Evolutionary conservation across 164 flowering plant species (phyloP).

Genomic region (Tinospora cordifolia): DNA sequence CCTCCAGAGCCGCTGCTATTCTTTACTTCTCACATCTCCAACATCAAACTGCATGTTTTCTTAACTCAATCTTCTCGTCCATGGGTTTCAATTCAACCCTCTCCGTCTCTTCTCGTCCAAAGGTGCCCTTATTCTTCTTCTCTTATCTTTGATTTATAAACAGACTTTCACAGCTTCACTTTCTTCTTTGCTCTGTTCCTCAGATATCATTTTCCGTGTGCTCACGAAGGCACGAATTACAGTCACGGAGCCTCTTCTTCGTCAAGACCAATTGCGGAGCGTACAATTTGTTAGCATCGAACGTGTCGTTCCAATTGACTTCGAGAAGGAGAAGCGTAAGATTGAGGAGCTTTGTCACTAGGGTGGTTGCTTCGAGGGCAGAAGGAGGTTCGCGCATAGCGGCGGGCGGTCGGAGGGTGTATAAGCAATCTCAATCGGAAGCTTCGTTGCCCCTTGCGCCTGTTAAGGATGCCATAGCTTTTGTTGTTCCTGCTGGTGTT

Average conservation of each 20-base stretch:
- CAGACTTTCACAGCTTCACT: not conserved
- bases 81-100: conserved; percentile 16
- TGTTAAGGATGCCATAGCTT: conserved; percentile 37
- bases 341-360: conserved; percentile 21
- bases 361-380: conserved; percentile 25
- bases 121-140: conserved; percentile 2
- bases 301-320: not conserved
- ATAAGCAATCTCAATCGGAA: conserved; percentile 46
- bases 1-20: too few relatives aligned
- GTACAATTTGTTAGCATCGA: not conserved
- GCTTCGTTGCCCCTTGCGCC: conserved; percentile 18
- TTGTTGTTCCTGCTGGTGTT: conserved; percentile 42
- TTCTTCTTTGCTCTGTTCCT: not conserved
- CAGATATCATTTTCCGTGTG: conserved; percentile 8
- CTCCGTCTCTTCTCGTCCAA: conserved; percentile 14
- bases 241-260: not conserved
- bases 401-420: conserved; percentile 43
- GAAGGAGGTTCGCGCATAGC: conserved; percentile 24
- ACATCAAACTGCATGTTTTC: not conserved
- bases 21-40: not conserved
- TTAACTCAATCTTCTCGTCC: not conserved
- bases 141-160: not conserved
- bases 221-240: conserved; percentile 1
- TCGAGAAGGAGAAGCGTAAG: conserved; percentile 18
- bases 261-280: not conserved